Evolutionary conservation across 1,284 basidiomycete species (phyloP), one percentile per base, ranked within the genome.

Genomic region (Austropuccinia psidii): DNA sequence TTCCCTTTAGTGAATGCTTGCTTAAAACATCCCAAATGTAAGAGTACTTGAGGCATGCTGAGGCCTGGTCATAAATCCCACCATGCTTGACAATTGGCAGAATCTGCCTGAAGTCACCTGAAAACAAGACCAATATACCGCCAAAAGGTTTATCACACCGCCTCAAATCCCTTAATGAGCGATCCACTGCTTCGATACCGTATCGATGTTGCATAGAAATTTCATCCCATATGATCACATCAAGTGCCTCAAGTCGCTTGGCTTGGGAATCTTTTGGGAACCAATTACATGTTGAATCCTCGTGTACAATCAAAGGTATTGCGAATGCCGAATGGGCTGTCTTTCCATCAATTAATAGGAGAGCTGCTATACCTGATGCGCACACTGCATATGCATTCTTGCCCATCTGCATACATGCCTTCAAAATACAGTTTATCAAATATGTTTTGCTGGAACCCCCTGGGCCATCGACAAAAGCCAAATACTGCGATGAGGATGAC

Each of bases 401-500:
- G 2, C 55, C 55, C 15, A 77, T 37, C 78, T 68, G 15, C 75
- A 64, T 77, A 3, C 85, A 27, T 8, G 73, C 50, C 67, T 79
- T 54, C 69, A 81, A 80, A 52, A 86, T 75, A 0, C 82, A 80
- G 9, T 82, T 84, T 74, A 82, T 83, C 0, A 85, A 49, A 78
- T 81, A 85, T 0, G 84, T 86, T 75, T 86, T 86, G 2, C 84
- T 84, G 74, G 81, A 82, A 0, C 84, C 84, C 57, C 82, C 84
- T 41, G 81, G 78, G 55, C 84, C 84, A 73, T 84, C 77, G 8
- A 86, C 68, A 74, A 85, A 86, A 76, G 0, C 75, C 29, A 19
- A 77, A 58, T 0, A n/a, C n/a, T n/a, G n/a, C n/a, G n/a, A n/a
- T n/a, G n/a, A n/a, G n/a, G 1, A 82, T 80, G 15, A 80, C 78